Base-by-base conservation (phyloP, 2,329 filamentous ascomycete species). In the Ophiostoma australiae region DNA sequence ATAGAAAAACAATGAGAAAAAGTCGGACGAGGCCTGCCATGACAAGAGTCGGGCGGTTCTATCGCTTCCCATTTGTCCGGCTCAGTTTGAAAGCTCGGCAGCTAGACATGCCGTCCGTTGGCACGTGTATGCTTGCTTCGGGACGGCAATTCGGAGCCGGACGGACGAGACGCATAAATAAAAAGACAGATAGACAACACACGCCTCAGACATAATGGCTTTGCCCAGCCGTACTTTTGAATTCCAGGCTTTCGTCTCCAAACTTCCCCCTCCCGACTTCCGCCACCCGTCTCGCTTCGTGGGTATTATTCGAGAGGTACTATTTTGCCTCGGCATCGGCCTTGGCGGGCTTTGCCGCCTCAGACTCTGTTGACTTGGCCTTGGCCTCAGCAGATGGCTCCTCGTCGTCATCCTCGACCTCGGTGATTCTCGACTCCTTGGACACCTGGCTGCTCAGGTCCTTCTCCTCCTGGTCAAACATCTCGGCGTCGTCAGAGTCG, bases 381-480 rank as follows among this genome's bases (percentile, higher is more conserved):
- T 70, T 55, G 35, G 63, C 41, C 41, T 70, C 39, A 20, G 63
- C 35, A 15, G 69, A 72, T 69, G 33, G 39, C 31, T 27, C 66
- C 39, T 68, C 31, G 15, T 68, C 41, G 27, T 20, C 73, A 27
- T 70, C 55, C 35, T 72, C 65, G 20, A 70, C 70, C 44, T 72
- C 71, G 11, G 72, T 41, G 31, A 74, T 71, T 17, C 77, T 75
- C 5, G 84, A 80, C 72, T 83, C 84, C 82, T 92, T 94, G 78
- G 88, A 87, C 73, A 95, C 91, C 82, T 97, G 93, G 80, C 90
- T 94, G 75, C 88, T 90, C 74, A 94, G 85, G 78, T 97, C 93
- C 80, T 92, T 92, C 78, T 96, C 92, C 78, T 96, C 92, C 79
- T 93, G 91, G 80, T 97, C 93, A 81, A 97, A 97, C 90, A 97